phyloP scores from a whole-genome alignment of 768 basidiomycete genomes.

The Serendipita sp. region DNA sequence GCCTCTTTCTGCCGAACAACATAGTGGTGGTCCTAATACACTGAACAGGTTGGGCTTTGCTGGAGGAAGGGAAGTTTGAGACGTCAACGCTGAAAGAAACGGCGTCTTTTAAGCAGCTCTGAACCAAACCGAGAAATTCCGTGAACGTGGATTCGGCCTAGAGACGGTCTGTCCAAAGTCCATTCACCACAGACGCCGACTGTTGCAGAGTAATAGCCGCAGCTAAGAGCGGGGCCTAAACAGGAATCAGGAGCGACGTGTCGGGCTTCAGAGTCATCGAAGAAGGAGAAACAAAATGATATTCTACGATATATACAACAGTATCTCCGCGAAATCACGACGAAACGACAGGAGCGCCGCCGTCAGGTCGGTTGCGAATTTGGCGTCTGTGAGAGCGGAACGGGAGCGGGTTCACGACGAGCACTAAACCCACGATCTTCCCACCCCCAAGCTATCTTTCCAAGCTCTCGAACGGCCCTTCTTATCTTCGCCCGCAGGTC shows the following conservation, averaged over 20 bases:
- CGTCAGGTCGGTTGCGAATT: background rate
- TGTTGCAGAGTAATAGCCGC: background rate
- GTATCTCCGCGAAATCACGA: background rate
- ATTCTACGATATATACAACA: background rate
- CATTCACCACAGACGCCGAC: slow-evolving; percentile 2
- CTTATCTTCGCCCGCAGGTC: background rate
- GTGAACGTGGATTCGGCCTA: background rate
- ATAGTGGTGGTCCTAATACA: background rate
- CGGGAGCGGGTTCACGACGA: background rate
- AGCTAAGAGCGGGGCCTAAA: background rate
- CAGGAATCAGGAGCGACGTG: background rate
- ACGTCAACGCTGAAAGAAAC: background rate
- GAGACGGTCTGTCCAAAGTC: background rate
- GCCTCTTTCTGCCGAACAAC: background rate
- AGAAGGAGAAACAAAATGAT: background rate
- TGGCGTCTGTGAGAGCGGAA: background rate
- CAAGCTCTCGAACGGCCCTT: background rate
- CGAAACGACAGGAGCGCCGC: background rate
- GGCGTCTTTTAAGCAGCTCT: background rate
- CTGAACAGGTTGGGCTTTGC: background rate
- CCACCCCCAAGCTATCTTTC: slow-evolving; percentile 3
- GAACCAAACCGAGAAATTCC: background rate
- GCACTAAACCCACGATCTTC: background rate
- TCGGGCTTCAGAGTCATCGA: background rate
- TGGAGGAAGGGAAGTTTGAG: background rate